phyloP scores from a whole-genome alignment of 306 rosid species.

The Fragaria nilgerrensis region DNA sequence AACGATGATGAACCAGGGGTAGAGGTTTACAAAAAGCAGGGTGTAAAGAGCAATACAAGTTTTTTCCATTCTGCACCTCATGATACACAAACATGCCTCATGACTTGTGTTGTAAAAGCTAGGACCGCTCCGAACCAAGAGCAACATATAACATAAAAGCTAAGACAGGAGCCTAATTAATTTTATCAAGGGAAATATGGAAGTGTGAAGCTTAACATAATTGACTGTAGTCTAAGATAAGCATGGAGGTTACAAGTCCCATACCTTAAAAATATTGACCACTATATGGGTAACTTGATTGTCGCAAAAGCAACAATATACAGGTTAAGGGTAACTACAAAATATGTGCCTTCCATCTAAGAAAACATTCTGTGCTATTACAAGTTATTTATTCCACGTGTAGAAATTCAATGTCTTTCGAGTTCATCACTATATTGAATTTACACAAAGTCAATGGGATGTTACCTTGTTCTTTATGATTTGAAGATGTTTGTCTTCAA shows the following conservation, averaged over 20 bases:
- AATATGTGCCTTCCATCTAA: neutral
- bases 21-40: neutral
- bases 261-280: neutral
- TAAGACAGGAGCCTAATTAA: neutral
- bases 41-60: neutral
- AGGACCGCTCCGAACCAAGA: neutral
- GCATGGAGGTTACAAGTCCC: neutral
- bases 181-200: neutral
- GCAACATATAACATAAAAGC: neutral
- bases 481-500: slow-evolving; percentile 72
- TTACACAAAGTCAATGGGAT: neutral
- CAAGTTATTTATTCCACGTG: no score
- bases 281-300: no score
- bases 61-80: neutral
- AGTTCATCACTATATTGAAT: neutral
- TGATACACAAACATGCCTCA: neutral
- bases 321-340: neutral
- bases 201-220: neutral
- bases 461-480: slow-evolving; percentile 59
- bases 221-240: neutral
- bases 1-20: neutral
- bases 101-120: neutral
- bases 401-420: neutral
- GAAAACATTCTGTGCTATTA: neutral
- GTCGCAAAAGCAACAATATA: neutral